Evolutionary conservation across 805 yeast species (phyloP).

Genomic region (Komagataella kurtzmanii): DNA sequence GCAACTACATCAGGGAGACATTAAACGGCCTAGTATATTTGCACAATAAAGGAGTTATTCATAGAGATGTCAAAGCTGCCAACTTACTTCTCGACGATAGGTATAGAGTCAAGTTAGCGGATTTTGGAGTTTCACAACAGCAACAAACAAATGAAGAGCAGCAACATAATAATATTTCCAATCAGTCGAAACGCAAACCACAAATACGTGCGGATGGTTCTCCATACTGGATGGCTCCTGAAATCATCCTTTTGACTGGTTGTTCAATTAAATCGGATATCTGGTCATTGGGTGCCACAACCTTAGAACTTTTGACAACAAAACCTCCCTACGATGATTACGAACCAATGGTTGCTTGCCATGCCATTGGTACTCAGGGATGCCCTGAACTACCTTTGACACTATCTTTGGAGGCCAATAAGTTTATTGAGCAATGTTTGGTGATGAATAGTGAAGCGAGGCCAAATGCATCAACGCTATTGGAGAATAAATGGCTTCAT

Average conservation of each 20-base stretch:
- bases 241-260: slow-evolving; percentile 73
- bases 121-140: slow-evolving; percentile 68
- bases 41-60: slow-evolving; percentile 64
- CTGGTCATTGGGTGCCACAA: slow-evolving; percentile 93
- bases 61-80: slow-evolving; percentile 80
- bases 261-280: slow-evolving; percentile 82
- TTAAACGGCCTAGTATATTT: slow-evolving; percentile 48
- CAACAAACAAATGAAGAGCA: slow-evolving; percentile 13
- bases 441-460: slow-evolving; percentile 55
- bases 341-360: slow-evolving; percentile 68
- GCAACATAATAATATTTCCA: slow-evolving; percentile 15
- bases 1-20: slow-evolving; percentile 37
- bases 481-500: slow-evolving; percentile 55
- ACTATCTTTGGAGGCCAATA: slow-evolving; percentile 27
- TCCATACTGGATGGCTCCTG: slow-evolving; percentile 99
- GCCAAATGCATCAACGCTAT: slow-evolving; percentile 37
- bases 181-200: neutral
- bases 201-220: slow-evolving; percentile 50
- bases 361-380: slow-evolving; percentile 69
- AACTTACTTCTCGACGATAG: slow-evolving; percentile 59
- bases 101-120: slow-evolving; percentile 82
- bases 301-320: slow-evolving; percentile 75
- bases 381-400: slow-evolving; percentile 54
- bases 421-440: slow-evolving; percentile 56
- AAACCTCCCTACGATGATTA: slow-evolving; percentile 77